phyloP scores from a whole-genome alignment of 2,329 filamentous ascomycete species.

The Talaromyces atroroseus region DNA sequence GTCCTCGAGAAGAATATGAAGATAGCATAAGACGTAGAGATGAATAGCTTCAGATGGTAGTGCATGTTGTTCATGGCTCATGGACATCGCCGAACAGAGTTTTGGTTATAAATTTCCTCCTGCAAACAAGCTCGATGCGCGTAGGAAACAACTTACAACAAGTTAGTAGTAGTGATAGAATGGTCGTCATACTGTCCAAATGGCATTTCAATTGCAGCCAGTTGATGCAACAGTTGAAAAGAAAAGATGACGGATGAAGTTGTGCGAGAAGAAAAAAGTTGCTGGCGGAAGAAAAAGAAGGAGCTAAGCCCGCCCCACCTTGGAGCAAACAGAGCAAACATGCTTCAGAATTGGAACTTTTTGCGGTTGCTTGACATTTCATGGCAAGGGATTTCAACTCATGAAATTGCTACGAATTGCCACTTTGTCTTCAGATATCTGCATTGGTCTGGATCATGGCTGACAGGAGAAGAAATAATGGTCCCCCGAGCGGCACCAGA shows the following conservation, averaged over 20 bases:
- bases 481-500: constrained; percentile 69
- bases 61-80: constrained; percentile 59
- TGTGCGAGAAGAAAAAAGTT: constrained; percentile 7
- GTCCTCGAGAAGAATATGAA: background rate
- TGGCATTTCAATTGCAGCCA: background rate
- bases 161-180: background rate
- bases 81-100: constrained; percentile 50
- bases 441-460: constrained; percentile 49
- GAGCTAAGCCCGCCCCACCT: constrained; percentile 13
- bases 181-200: background rate
- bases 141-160: constrained; percentile 4
- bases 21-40: background rate
- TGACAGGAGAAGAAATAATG: constrained; percentile 86
- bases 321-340: constrained; percentile 37
- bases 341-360: constrained; percentile 27
- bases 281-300: constrained; percentile 13
- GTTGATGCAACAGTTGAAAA: background rate
- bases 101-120: constrained; percentile 50
- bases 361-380: constrained; percentile 22
- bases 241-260: background rate
- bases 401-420: background rate
- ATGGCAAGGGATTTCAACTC: background rate
- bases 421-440: background rate
- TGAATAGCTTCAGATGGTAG: constrained; percentile 49
- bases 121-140: constrained; percentile 23